Base-by-base conservation (phyloP, 345 rosid species). In the Erodium maritimum region DNA sequence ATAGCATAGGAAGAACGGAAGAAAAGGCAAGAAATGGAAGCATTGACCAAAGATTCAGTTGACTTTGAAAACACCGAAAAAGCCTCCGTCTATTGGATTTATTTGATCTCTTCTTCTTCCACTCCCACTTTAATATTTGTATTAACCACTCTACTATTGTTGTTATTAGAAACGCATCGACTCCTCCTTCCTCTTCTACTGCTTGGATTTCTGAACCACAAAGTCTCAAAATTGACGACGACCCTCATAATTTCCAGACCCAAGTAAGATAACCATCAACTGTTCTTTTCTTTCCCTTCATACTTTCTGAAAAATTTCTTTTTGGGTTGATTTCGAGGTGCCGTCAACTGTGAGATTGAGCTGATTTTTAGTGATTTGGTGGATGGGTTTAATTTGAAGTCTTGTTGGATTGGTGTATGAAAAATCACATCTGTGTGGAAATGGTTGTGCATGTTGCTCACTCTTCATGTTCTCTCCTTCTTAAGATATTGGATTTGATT, bases 11-110 rank as follows among this genome's bases (percentile, higher is more conserved):
- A 73, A 66, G 65, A 75, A 65, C 70, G 73, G 75, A 61, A 66
- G 71, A 72, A 62, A 69, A 61, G 75, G 78, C 74, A 67, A 73
- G 76, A 72, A 55, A 73, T 70, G 85, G 88, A 70, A 65, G 71
- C 83, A 66, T 80, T 87, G 96, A 89, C 89, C 95, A 70, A 52
- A 71, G 14, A 11, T 69, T 71, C 67, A 52, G 56, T n/a, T 53
- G 77, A 64, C 80, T 79, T 75, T 63, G 86, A 78, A 73, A 71
- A 68, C 78, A 69, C 77, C 75, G 72, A 65, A 76, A 67, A 70
- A 54, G 56, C 76, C 79, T 75, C n/a, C 73, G 57, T 61, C 54
- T 62, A 13, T 66, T 24, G 55, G 66, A 62, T 54, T 72, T 68
- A 17, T 64, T 66, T 60, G 63, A 73, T 74, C 69, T 66, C 78